Base-by-base conservation (phyloP, 2,329 filamentous ascomycete genomes). In the Ophiognomonia clavigignenti-juglandacearum region DNA sequence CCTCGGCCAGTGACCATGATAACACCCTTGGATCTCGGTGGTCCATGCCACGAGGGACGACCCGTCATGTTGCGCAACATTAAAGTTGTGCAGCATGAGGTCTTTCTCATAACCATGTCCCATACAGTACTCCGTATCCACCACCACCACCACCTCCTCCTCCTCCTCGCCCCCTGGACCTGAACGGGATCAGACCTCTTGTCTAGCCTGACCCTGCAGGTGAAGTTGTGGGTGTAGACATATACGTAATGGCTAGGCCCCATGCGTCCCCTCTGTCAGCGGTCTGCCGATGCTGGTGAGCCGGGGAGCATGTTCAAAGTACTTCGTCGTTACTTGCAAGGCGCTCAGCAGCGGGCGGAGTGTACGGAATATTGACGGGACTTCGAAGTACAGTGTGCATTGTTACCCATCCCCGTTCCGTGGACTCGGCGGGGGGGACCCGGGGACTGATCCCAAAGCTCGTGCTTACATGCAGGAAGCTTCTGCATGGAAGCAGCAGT, bases 401-500 rank as follows among this genome's bases (percentile, higher is more conserved):
- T n/a, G n/a, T n/a, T n/a, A n/a, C n/a, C n/a, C n/a, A n/a, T n/a
- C n/a, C n/a, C n/a, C n/a, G n/a, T n/a, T n/a, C n/a, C n/a, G n/a
- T n/a, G n/a, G n/a, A n/a, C n/a, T n/a, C n/a, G n/a, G n/a, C n/a
- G n/a, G n/a, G n/a, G n/a, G 35, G 29, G 40, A 45, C 41, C 31
- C 39, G 41, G 48, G 29, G 24, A 32, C 38, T 34, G 26, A 39
- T 23, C 23, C 41, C 19, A 36, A 42, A 41, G 37, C 39, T 48
- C 41, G 42, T 47, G 45, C 45, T 51, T 51, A 48, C 48, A 35
- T 51, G 48, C 48, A 51, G 48, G 31, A 45, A 38, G n/a, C n/a
- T 36, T 29, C 24, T 51, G 38, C 45, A 48, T 35, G 41, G 42
- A 26, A 31, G 18, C 32, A 44, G 42, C 42, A 44, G 35, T 37